Evolutionary conservation across 2,329 filamentous ascomycete genomes (phyloP).

Genomic region (Thelonectria olida): DNA sequence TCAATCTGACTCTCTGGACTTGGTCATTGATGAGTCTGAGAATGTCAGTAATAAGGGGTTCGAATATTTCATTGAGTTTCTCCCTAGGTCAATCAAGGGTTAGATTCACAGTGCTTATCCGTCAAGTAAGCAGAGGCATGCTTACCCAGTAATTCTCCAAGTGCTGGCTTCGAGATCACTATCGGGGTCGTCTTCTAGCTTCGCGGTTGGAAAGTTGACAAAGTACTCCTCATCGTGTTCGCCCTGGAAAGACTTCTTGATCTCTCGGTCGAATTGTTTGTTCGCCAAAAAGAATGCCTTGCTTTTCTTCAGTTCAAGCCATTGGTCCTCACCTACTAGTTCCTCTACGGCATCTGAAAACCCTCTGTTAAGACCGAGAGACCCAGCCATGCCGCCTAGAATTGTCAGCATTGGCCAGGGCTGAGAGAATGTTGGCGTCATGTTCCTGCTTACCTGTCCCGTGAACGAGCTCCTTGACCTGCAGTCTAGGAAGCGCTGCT

Average conservation of each 20-base stretch:
- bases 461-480: slow-evolving; percentile 36
- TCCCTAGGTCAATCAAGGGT: background rate
- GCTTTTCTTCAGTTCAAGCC: slow-evolving; percentile 11
- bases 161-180: slow-evolving; percentile 16
- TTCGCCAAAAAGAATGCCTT: slow-evolving; percentile 20
- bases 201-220: slow-evolving; percentile 31
- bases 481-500: slow-evolving; percentile 29
- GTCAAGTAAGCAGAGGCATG: background rate
- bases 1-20: slow-evolving; percentile 18
- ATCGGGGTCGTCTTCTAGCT: slow-evolving; percentile 25
- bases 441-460: slow-evolving; percentile 30
- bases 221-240: slow-evolving; percentile 18
- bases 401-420: background rate
- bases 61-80: slow-evolving; percentile 23
- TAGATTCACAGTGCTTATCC: background rate
- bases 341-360: slow-evolving; percentile 28
- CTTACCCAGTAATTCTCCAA: slow-evolving; percentile 33
- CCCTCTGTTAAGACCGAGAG: slow-evolving; percentile 31
- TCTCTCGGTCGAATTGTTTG: slow-evolving; percentile 28
- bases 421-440: too few relatives aligned
- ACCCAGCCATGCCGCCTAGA: slow-evolving; percentile 34
- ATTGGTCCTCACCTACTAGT: slow-evolving; percentile 29
- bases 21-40: slow-evolving; percentile 29
- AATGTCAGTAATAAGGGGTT: slow-evolving; percentile 32
- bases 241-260: slow-evolving; percentile 32